phyloP scores from a whole-genome alignment of 768 basidiomycete species.

The Termitomyces sp. region DNA sequence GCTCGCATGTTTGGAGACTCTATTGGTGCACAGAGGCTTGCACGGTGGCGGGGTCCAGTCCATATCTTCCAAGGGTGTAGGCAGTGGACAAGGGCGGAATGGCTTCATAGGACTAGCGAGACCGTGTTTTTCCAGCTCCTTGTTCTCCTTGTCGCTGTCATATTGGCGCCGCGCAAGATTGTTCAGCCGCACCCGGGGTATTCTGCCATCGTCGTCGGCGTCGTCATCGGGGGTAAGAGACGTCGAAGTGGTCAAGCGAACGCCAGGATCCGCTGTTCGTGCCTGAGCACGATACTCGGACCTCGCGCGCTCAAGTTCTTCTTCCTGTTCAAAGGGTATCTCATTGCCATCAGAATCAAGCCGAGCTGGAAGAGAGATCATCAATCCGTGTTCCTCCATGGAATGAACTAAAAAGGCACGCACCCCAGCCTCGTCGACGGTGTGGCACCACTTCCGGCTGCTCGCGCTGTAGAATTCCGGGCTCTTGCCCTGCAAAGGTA shows the following conservation, averaged over 20 bases:
- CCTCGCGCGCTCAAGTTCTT: constrained; percentile 50
- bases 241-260: constrained; percentile 13
- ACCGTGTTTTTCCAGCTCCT: background rate
- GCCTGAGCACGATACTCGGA: constrained; percentile 40
- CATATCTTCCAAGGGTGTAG: constrained; percentile 54
- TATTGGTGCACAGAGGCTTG: constrained; percentile 18
- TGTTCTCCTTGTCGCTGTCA: constrained; percentile 19
- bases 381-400: background rate
- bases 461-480: constrained; percentile 2
- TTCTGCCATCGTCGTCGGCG: constrained; percentile 4
- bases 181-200: constrained; percentile 19
- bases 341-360: constrained; percentile 60
- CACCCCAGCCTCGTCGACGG: constrained; percentile 45
- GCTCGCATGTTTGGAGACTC: constrained; percentile 30
- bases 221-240: constrained; percentile 16
- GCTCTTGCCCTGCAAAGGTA: constrained; percentile 22
- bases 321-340: constrained; percentile 57
- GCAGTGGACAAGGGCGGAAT: constrained; percentile 44
- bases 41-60: constrained; percentile 19
- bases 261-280: constrained; percentile 8
- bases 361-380: constrained; percentile 27
- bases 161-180: constrained; percentile 1
- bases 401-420: constrained; percentile 11
- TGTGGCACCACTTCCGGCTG: constrained; percentile 4
- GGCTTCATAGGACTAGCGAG: constrained; percentile 12